Base-by-base conservation (phyloP, 2,329 filamentous ascomycete species). In the Alternaria brassicicola region DNA sequence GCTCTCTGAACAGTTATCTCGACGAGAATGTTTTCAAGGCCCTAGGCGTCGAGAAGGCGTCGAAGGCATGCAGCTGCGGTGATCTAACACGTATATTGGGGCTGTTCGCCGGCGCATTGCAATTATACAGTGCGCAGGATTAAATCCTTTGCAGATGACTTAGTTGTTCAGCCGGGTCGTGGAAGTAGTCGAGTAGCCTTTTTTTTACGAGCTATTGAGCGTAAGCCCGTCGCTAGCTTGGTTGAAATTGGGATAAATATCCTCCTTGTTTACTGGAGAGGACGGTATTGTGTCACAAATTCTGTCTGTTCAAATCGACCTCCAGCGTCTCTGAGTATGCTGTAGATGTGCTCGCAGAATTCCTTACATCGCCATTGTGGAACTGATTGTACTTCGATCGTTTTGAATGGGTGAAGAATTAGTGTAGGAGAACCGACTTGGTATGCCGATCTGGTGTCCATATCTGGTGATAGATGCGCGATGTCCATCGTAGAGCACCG, bases 181-280 rank as follows among this genome's bases (percentile, higher is more conserved):
- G 72, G 79, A 80, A 76, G 74, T 68, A 74, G 71, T 79, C 75
- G 76, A 80, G 75, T 66, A 60, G 61, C 57, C 55, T 66, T 66
- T 55, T 66, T 64, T 48, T 64, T 65, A 66, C 55, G 60, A 66
- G 61, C 58, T 64, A 63, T 62, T 64, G 55, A 66, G 53, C 53
- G 53, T 66, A 64, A 66, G 61, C 48, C 33, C 39, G 31, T 2
- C n/a, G 13, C 25, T 53, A 57, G 33, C 45, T 46, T 51, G 43
- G 33, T 48, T 50, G 42, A 55, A 56, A 35, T 50, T 39, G 81
- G 85, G 61, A 71, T 73, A 33, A 13, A 31, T 31, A 31, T 12
- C 28, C 28, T 30, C 28, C 28, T 7, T 7, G 28, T 31, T 31
- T 31, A 26, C 7, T 26, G 25, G 7, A 26, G 25, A 31, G 30